Base-by-base conservation (phyloP, 2,329 filamentous ascomycete genomes). In the Paecilomyces sp. region DNA sequence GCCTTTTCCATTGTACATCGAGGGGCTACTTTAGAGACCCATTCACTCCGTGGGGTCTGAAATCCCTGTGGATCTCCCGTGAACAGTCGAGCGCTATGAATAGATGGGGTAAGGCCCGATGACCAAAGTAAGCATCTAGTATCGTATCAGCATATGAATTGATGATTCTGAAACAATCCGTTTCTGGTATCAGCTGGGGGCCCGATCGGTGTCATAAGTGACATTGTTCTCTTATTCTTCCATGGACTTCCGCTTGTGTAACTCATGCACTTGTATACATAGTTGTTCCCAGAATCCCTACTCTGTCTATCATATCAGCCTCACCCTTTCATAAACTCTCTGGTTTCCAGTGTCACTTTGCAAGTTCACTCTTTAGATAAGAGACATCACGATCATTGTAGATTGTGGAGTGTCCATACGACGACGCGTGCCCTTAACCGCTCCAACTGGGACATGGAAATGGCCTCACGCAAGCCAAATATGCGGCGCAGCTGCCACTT, bases 401-500 rank as follows among this genome's bases (percentile, higher is more conserved):
- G 7, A 18, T 22, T 47, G 41, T 47, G 18, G 6, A 15, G 41
- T 47, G n/a, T 18, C 41, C 13, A 15, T 22, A 53, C 22, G 18
- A 30, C 22, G 22, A 53, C 24, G 24, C 28, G 24, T 53, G 22
- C 28, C 3, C 9, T 53, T n/a, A 13, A 28, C 25, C 51, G 13
- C 25, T 53, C 11, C 5, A 13, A 53, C 51, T 2, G 22, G 22
- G n/a, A 12, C 22, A 53, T 53, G 24, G 24, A 30, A 55, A 55
- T 33, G 30, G 30, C 30, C 12, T 24, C 54, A 55, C 54, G 54
- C 18, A 33, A 55, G 34, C 61, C 62, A 2, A 30, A 47, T 5
- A 64, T 61, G 58, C 57, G 63, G 18, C 61, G 58, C 28, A 65
- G 62, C 55, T 66, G 64, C 47, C 57, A 65, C 56, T 66, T 65